phyloP scores from a whole-genome alignment of 768 basidiomycete genomes.

The Tylopilus plumbeoviolaceoides region DNA sequence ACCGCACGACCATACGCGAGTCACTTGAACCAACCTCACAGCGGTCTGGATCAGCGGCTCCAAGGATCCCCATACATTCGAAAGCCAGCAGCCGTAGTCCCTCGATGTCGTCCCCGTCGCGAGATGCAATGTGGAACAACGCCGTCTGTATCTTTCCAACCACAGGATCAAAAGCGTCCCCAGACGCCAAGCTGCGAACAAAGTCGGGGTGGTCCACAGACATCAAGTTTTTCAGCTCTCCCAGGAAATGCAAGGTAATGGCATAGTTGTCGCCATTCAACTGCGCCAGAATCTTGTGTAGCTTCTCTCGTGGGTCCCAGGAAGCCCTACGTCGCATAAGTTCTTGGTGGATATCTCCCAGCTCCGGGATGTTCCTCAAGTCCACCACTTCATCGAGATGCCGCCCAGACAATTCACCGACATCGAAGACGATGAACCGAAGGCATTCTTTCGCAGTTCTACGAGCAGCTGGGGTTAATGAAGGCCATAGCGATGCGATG shows the following conservation, averaged over 20 bases:
- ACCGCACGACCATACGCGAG: constrained; percentile 64
- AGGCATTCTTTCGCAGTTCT: constrained; percentile 56
- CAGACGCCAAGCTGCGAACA: constrained; percentile 63
- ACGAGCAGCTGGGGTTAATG: constrained; percentile 43
- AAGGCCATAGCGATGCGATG: too few relatives aligned
- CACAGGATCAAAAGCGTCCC: constrained; percentile 80
- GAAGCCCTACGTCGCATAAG: constrained; percentile 43
- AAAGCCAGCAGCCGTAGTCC: constrained; percentile 66
- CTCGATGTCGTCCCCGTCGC: constrained; percentile 76
- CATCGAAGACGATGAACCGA: constrained; percentile 63
- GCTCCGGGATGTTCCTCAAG: constrained; percentile 65
- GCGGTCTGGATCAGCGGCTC: constrained; percentile 93
- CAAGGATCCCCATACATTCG: constrained; percentile 88
- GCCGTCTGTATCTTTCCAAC: constrained; percentile 64
- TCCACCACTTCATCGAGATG: constrained; percentile 80
- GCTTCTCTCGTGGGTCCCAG: constrained; percentile 50
- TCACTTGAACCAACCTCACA: constrained; percentile 63
- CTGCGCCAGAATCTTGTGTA: constrained; percentile 70
- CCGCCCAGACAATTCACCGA: constrained; percentile 48
- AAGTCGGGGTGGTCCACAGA: constrained; percentile 44
- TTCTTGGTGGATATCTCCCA: constrained; percentile 40
- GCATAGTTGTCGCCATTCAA: constrained; percentile 74
- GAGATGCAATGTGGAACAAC: constrained; percentile 64
- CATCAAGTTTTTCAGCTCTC: constrained; percentile 72
- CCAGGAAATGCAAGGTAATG: constrained; percentile 67